phyloP scores from a whole-genome alignment of 2,329 filamentous ascomycete genomes.

The Trichoderma atroviride region DNA sequence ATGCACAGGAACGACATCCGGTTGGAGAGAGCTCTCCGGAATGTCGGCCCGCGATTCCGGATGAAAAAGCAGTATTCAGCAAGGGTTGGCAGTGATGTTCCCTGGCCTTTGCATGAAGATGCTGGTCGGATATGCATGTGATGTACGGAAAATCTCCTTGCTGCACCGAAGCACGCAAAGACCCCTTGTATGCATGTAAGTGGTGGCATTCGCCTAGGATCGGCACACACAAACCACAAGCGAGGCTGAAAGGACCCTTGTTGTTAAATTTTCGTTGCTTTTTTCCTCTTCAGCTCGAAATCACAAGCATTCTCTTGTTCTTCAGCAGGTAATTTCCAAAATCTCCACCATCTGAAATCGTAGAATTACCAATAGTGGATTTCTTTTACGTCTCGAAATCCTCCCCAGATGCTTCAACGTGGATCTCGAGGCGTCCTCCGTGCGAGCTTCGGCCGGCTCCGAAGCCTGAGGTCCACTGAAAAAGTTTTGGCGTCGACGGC shows the following conservation, averaged over 20 bases:
- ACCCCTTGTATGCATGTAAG: neutral
- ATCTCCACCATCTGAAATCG: neutral
- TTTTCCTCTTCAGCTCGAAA: neutral
- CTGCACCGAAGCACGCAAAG: neutral
- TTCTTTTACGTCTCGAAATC: neutral
- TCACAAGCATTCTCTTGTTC: neutral
- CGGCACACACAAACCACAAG: neutral
- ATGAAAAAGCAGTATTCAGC: neutral
- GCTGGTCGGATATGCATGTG: neutral
- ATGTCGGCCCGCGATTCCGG: constrained; percentile 4
- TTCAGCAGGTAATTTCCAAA: neutral
- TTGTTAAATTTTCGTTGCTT: neutral
- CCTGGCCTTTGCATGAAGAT: constrained; percentile 1
- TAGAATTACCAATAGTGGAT: neutral
- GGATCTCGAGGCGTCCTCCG: constrained; percentile 18
- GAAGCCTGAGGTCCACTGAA: constrained; percentile 5
- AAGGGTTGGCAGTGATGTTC: neutral
- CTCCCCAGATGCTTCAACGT: neutral
- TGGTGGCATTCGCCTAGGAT: neutral
- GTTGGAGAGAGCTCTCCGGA: constrained; percentile 22
- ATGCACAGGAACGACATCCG: constrained; percentile 25
- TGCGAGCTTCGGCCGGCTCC: constrained; percentile 22
- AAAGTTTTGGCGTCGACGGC: neutral
- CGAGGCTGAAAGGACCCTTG: neutral
- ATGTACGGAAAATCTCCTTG: neutral